These are phyloP conservation scores for Albifimbria verrucaria DNA, from an alignment of 2,329 filamentous ascomycete species.

Conservation along the genomic window DNA sequence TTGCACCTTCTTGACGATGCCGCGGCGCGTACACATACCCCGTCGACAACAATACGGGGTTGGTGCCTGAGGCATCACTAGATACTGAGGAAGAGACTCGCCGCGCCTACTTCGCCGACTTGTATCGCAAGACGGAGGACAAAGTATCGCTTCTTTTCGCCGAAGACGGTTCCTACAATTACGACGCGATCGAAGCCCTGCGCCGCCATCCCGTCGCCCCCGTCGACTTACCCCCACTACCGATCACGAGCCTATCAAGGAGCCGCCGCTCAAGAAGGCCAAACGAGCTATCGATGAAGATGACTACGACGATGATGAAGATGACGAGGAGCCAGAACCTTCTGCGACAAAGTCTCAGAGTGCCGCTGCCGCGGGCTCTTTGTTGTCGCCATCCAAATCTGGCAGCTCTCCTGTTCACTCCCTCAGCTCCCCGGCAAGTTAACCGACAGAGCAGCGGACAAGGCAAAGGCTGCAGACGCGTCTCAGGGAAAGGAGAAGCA, in stretches of 20 bases:
- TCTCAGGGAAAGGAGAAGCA: constrained; percentile 60
- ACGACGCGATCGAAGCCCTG: constrained; percentile 51
- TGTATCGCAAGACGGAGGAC: constrained; percentile 74
- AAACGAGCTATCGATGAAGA: constrained; percentile 79
- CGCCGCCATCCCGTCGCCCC: constrained; percentile 32
- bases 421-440: constrained; percentile 58
- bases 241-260: constrained; percentile 55
- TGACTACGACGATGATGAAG: constrained; percentile 82
- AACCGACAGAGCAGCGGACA: constrained; percentile 54
- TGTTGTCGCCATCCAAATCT: constrained; percentile 68
- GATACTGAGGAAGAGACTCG: constrained; percentile 67
- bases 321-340: constrained; percentile 57
- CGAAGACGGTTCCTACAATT: constrained; percentile 52
- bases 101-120: constrained; percentile 70
- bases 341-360: constrained; percentile 50
- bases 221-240: constrained; percentile 51
- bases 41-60: constrained; percentile 43
- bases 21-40: constrained; percentile 47
- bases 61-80: constrained; percentile 59
- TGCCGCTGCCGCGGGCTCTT: constrained; percentile 52
- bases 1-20: constrained; percentile 62
- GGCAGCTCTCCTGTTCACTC: constrained; percentile 64
- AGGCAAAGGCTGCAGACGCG: constrained; percentile 46
- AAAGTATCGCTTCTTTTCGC: constrained; percentile 74
- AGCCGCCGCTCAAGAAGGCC: constrained; percentile 68